Percentiles rank a stretch among this genome's conserved stretches.
These are phyloP conservation scores for Meyerozyma carpophila DNA, from an alignment of 1,139 yeast genomes.

Conservation along the genomic window DNA sequence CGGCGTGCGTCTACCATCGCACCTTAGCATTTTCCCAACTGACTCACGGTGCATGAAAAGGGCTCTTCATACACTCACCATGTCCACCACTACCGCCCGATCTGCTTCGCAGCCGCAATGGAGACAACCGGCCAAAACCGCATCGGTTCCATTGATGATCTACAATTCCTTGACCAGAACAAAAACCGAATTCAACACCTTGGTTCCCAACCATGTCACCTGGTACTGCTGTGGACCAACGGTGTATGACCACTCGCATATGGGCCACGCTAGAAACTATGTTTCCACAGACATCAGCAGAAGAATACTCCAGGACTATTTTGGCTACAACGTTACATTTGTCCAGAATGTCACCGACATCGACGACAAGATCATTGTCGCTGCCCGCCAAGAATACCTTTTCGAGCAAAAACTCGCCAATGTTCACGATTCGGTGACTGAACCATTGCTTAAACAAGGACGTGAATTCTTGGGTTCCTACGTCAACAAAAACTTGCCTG, in stretches of 20 bases:
- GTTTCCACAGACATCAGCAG: conserved; percentile 92
- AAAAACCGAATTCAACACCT: conserved; percentile 72
- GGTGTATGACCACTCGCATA: conserved; percentile 93
- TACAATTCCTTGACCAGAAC: conserved; percentile 82
- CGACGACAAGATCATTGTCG: conserved; percentile 91
- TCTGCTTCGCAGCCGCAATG: conserved; percentile 34
- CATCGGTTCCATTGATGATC: conserved; percentile 19
- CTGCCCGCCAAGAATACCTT: conserved; percentile 86
- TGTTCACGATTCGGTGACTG: conserved; percentile 23
- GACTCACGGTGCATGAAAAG: conserved; percentile 4
- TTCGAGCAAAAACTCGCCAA: conserved; percentile 53
- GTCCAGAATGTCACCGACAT: conserved; percentile 97
- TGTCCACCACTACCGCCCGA: conserved; percentile 17
- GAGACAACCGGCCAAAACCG: conserved; percentile 25
- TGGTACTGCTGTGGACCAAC: conserved; percentile 99
- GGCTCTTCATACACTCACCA: background rate
- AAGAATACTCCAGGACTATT: conserved; percentile 80
- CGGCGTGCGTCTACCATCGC: conserved; percentile 3
- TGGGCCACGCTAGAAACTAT: conserved; percentile 99
- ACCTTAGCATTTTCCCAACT: background rate
- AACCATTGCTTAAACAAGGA: conserved; percentile 34
- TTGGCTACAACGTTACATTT: conserved; percentile 80
- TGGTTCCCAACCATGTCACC: conserved; percentile 55
- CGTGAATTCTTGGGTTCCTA: conserved; percentile 44
- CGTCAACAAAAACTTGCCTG: conserved; percentile 53